Conservation (phyloP, 1,284 basidiomycete genomes). For the Moesziomyces globuligerus region DNA sequence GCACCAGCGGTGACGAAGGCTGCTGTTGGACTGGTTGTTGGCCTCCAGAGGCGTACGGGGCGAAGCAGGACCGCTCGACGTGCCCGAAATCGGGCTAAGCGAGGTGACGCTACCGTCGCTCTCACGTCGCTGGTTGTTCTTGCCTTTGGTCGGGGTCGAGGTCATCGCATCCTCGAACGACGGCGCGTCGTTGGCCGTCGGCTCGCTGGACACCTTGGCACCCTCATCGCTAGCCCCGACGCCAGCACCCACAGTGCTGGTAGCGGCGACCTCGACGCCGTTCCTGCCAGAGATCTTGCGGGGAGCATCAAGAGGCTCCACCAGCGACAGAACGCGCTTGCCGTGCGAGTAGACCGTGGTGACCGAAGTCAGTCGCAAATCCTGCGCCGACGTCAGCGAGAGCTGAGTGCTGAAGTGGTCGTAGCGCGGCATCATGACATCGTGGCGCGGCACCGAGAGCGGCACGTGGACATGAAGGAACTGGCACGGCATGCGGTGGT, state of each 20-base stretch:
- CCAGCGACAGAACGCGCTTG: slow-evolving; percentile 63
- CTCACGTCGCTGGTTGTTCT: slow-evolving; percentile 33
- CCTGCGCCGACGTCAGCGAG: slow-evolving; percentile 58
- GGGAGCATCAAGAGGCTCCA: slow-evolving; percentile 62
- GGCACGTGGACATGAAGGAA: slow-evolving; percentile 68
- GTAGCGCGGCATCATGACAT: slow-evolving; percentile 55
- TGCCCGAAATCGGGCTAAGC: slow-evolving; percentile 38
- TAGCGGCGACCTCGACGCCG: slow-evolving; percentile 23
- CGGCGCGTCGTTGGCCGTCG: slow-evolving; percentile 5
- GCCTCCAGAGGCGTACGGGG: slow-evolving; percentile 44
- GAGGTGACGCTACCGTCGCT: slow-evolving; percentile 34
- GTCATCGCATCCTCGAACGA: slow-evolving; percentile 10
- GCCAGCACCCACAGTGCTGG: slow-evolving; percentile 15
- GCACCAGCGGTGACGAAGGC: slow-evolving; percentile 55
- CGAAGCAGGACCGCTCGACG: slow-evolving; percentile 39
- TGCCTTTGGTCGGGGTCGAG: slow-evolving; percentile 30
- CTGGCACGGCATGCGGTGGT: slow-evolving; percentile 67
- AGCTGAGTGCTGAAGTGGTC: slow-evolving; percentile 64
- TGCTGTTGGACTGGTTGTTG: slow-evolving; percentile 30
- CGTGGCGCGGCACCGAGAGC: slow-evolving; percentile 65
- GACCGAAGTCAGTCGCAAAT: slow-evolving; percentile 59
- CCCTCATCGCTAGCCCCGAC: slow-evolving; percentile 1
- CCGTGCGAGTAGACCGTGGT: slow-evolving; percentile 68
- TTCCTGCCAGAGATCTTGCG: slow-evolving; percentile 56
- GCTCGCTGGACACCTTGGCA: slow-evolving; percentile 3